Evolutionary conservation across 352 stramenopile genomes (phyloP), one percentile per base, ranked within the genome.

Genomic region (Globisporangium spiculum): DNA sequence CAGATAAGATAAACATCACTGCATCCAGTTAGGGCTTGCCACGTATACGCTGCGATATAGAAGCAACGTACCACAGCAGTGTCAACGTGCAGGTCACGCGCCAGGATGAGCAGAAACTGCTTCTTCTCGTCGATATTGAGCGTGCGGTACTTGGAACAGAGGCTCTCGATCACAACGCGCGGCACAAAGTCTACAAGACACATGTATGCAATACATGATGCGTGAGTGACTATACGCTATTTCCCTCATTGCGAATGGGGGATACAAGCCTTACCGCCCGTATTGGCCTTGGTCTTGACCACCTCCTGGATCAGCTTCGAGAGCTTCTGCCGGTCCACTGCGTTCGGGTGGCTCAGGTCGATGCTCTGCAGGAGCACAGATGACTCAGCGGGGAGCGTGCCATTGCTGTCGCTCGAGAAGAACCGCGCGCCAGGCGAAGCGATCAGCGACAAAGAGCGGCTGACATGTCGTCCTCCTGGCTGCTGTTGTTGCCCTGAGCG

Each of bases 121-220:
- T 90, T 88, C 77, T 95, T 95, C 56, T 85, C 81, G 26, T 92
- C 87, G 14, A 93, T 89, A 62, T 93, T 65, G 60, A 91, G 82
- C 58, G 67, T 73, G 30, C 75, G 70, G 62, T 89, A 95, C 70
- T 84, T 83, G 54, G 60, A 72, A 64, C 85, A 93, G 5, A 93
- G 68, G 64, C 79, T 87, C 32, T 78, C 75, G 58, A 93, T 89
- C 52, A 93, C 75, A 26, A 93, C 74, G 36, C 81, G 81, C 16
- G 87, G 87, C 59, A 95, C 84, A 75, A 95, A 93, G 65, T 95
- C 87, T 94, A 70, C 18, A 66, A 12, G 8, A 2, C 6, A 46
- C n/a, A 63, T 27, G 10, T 5, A 63, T 38, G 61, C 12, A 54
- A 1, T 18, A 10, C 27, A 34, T 7, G 3, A 12, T 7, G 44